Evolutionary conservation across 1,139 yeast genomes (phyloP).

Genomic region (Starmera stellimalicola): DNA sequence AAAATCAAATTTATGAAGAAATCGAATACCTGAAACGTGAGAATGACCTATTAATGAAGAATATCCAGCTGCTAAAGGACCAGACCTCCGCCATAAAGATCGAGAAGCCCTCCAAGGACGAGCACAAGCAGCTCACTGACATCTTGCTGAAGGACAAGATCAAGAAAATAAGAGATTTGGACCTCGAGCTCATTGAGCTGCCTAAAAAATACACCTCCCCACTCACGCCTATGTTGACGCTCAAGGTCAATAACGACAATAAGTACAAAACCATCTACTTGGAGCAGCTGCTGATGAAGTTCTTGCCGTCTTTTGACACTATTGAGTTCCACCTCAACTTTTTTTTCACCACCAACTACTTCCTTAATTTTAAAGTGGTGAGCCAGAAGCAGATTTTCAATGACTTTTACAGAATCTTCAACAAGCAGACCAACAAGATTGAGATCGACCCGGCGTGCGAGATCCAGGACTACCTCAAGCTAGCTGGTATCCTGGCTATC

Average conservation of each 20-base stretch:
- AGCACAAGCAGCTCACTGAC: conserved; percentile 1
- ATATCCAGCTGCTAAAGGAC: conserved; percentile 8
- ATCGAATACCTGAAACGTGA: conserved; percentile 12
- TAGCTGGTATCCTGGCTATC: conserved; percentile 8
- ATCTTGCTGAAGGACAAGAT: conserved; percentile 1
- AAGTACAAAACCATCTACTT: conserved; percentile 3
- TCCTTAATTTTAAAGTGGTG: conserved; percentile 8
- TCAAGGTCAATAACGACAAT: conserved; percentile 4
- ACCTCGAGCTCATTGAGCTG: not conserved
- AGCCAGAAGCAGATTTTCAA: conserved; percentile 4
- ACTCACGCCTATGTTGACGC: conserved; percentile 5
- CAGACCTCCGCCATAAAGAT: conserved; percentile 1
- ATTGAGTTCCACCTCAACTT: conserved; percentile 8
- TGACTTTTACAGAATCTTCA: conserved; percentile 8
- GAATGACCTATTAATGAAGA: conserved; percentile 12
- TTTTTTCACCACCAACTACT: conserved; percentile 10
- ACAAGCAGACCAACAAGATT: conserved; percentile 3
- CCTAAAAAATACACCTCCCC: conserved; percentile 4
- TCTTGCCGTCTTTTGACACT: conserved; percentile 6
- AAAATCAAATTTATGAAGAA: conserved; percentile 13
- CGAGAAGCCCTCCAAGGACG: conserved; percentile 1
- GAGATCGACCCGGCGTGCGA: conserved; percentile 8
- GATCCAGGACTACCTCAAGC: conserved; percentile 9
- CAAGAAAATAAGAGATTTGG: not conserved
- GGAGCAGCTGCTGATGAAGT: conserved; percentile 1